Percentiles rank a stretch among this genome's conserved stretches.
phyloP scores from a whole-genome alignment of 345 rosid genomes.

The Rhodomyrtus tomentosa region DNA sequence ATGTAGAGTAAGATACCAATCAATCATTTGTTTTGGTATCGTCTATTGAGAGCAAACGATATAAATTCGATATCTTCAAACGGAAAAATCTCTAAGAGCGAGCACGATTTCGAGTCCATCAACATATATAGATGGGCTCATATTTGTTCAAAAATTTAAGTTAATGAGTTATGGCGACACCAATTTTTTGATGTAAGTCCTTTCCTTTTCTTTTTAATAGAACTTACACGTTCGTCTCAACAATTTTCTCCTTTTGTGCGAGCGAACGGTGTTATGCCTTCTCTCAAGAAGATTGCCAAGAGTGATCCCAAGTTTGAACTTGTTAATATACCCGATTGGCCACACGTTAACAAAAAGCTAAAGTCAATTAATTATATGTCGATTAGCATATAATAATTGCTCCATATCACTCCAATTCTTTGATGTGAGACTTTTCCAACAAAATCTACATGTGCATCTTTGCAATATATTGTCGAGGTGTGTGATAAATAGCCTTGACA shows the following conservation, averaged over 20 bases:
- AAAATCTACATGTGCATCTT: fast-evolving
- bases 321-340: fast-evolving
- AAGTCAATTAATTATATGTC: fast-evolving
- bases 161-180: background rate
- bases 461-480: background rate
- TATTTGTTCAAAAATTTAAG: background rate
- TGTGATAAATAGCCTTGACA: background rate
- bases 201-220: background rate
- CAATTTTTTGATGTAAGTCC: fast-evolving
- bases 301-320: fast-evolving
- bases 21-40: background rate
- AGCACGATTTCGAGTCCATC: background rate
- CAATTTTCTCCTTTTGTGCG: no score
- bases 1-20: background rate
- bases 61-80: background rate
- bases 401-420: background rate
- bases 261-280: no score
- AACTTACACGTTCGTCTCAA: background rate
- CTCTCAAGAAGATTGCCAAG: fast-evolving
- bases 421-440: background rate
- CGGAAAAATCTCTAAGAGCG: background rate
- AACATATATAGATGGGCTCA: fast-evolving
- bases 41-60: fast-evolving
- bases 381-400: background rate
- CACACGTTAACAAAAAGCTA: background rate